These are phyloP conservation scores for Ephemerocybe angulata DNA, from an alignment of 768 basidiomycete genomes.

Conservation along the genomic window DNA sequence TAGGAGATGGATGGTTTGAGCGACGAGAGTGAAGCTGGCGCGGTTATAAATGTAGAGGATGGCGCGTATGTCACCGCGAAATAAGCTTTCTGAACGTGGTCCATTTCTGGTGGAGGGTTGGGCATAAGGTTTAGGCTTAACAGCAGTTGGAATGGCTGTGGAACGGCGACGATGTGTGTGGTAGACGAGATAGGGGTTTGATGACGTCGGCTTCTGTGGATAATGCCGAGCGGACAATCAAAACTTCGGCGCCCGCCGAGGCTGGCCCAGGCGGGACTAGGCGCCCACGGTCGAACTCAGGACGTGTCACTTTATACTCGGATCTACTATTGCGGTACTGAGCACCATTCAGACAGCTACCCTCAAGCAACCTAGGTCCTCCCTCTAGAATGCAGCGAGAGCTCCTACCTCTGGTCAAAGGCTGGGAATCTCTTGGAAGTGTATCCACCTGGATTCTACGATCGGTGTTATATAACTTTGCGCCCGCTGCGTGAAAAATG, in stretches of 20 bases:
- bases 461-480: neutral
- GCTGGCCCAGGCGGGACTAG: too few relatives aligned
- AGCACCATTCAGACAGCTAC: neutral
- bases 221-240: too few relatives aligned
- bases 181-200: too few relatives aligned
- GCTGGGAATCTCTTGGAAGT: too few relatives aligned
- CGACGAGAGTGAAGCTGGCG: slow-evolving; percentile 12
- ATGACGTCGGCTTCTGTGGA: neutral
- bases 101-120: slow-evolving; percentile 4
- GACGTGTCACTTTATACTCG: too few relatives aligned
- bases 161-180: too few relatives aligned
- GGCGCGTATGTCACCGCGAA: slow-evolving; percentile 15
- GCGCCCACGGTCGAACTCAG: too few relatives aligned
- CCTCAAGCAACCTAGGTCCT: neutral
- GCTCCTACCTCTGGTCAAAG: too few relatives aligned
- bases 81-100: slow-evolving; percentile 15
- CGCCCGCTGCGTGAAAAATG: too few relatives aligned
- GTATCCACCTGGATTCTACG: neutral
- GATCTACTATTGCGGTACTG: too few relatives aligned
- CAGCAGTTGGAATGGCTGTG: neutral
- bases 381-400: neutral
- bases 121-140: neutral
- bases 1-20: slow-evolving; percentile 11
- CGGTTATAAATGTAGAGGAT: slow-evolving; percentile 8
- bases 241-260: too few relatives aligned